A percentile compares a stretch with the other conserved stretches of the same genome.
These are phyloP conservation scores for Rhodotorula sp. DNA, from an alignment of 1,284 basidiomycete genomes.

Conservation along the genomic window DNA sequence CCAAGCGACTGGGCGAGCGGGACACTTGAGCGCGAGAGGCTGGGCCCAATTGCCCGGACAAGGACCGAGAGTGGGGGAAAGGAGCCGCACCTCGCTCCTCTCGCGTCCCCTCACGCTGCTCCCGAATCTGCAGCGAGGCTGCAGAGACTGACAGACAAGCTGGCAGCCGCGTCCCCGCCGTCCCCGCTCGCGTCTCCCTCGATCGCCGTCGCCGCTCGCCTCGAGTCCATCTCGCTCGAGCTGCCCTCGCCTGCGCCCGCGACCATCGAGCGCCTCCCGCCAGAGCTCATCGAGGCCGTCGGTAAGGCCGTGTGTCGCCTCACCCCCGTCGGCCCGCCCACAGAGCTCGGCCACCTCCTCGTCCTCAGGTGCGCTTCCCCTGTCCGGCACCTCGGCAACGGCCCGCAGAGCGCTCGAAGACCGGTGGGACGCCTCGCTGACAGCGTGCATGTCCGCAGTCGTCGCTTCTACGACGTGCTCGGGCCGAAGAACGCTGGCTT, in stretches of 20 bases:
- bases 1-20: no score
- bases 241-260: not conserved
- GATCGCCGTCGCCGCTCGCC: not conserved
- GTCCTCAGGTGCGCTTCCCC: conserved; percentile 5
- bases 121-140: no score
- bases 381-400: not conserved
- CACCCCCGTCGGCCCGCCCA: conserved; percentile 23
- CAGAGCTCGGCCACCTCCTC: conserved; percentile 20
- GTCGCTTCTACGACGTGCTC: conserved; percentile 47
- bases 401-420: not conserved
- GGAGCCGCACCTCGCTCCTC: no score
- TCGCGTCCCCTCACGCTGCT: no score
- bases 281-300: conserved; percentile 46
- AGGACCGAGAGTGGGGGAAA: no score
- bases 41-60: no score
- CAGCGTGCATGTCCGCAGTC: conserved; percentile 2
- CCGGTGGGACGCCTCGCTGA: no score
- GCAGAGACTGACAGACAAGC: not conserved
- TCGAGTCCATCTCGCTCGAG: conserved; percentile 2
- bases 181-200: not conserved
- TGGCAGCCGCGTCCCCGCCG: not conserved
- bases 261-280: conserved; percentile 27
- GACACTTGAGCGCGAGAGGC: no score
- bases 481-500: conserved; percentile 52
- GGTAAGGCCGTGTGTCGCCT: conserved; percentile 46